Evolutionary conservation across 257 asterid species (phyloP).

Genomic region (Eucommia ulmoides): DNA sequence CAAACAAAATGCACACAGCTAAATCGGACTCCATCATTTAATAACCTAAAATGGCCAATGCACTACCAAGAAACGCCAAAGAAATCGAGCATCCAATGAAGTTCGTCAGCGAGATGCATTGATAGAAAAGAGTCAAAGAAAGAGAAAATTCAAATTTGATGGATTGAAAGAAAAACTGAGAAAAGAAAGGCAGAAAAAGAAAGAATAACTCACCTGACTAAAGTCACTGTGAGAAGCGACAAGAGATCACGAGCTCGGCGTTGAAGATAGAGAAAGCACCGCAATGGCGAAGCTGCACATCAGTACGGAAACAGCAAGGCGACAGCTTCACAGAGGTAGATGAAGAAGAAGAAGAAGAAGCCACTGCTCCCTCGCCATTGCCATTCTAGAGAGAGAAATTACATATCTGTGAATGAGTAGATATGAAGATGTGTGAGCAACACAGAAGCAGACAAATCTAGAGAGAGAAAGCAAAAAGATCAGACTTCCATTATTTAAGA

Average conservation of each 20-base stretch:
- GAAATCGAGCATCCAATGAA: conserved; percentile 10
- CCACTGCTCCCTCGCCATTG: conserved; percentile 15
- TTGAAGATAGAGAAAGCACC: conserved; percentile 16
- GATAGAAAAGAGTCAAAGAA: conserved; percentile 6
- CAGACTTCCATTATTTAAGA: no score
- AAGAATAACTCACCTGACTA: conserved; percentile 26
- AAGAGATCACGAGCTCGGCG: conserved; percentile 33
- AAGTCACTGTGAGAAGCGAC: conserved; percentile 14
- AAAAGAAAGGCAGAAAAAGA: conserved; percentile 11
- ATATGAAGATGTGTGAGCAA: not conserved
- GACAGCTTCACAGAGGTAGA: conserved; percentile 1
- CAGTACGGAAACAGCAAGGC: no score
- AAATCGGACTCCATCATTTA: conserved; percentile 5
- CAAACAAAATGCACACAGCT: no score
- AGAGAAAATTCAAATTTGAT: conserved; percentile 11
- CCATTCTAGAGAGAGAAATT: conserved; percentile 3
- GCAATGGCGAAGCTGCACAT: conserved; percentile 3
- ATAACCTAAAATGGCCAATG: not conserved
- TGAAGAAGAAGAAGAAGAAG: no score
- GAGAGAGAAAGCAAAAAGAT: not conserved
- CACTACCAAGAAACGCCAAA: not conserved
- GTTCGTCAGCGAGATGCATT: not conserved
- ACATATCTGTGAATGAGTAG: no score
- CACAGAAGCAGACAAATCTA: not conserved
- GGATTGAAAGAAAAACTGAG: conserved; percentile 31